Evolutionary conservation across 164 flowering plant genomes (phyloP).

Genomic region (Tinospora cordifolia): DNA sequence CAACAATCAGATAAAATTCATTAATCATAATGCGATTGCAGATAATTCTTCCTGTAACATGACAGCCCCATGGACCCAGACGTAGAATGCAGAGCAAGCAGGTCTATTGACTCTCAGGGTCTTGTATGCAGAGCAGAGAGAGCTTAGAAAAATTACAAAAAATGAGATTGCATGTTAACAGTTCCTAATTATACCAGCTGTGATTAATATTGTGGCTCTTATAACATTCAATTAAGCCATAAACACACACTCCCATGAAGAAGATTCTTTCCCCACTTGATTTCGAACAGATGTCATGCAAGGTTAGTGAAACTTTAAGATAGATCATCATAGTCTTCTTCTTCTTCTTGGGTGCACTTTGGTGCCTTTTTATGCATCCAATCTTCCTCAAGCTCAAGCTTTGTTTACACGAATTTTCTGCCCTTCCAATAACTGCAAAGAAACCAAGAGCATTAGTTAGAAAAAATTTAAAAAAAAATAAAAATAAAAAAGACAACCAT

Average conservation of each 20-base stretch:
- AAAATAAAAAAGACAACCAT: neutral
- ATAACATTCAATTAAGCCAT: too few species aligned
- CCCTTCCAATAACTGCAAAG: conserved; percentile 66
- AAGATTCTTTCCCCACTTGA: neutral
- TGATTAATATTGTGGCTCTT: neutral
- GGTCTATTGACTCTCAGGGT: too few species aligned
- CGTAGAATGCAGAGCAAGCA: too few species aligned
- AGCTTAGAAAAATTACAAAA: too few species aligned
- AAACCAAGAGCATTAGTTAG: neutral
- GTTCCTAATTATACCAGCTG: neutral
- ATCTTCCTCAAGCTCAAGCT: conserved; percentile 26
- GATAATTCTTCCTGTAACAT: too few species aligned
- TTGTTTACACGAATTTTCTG: conserved; percentile 82
- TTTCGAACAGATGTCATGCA: neutral
- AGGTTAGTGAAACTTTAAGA: neutral
- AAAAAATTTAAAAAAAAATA: too few species aligned
- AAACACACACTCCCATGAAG: neutral
- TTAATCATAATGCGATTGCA: too few species aligned
- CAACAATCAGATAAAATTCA: too few species aligned
- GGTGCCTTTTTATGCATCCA: neutral
- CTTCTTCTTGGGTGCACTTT: neutral
- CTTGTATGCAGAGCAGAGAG: too few species aligned
- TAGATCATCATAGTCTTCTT: neutral
- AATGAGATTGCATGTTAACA: neutral
- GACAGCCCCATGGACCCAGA: too few species aligned